Conservation (phyloP, 139 green algal species). For the Desmodesmus armatus region DNA sequence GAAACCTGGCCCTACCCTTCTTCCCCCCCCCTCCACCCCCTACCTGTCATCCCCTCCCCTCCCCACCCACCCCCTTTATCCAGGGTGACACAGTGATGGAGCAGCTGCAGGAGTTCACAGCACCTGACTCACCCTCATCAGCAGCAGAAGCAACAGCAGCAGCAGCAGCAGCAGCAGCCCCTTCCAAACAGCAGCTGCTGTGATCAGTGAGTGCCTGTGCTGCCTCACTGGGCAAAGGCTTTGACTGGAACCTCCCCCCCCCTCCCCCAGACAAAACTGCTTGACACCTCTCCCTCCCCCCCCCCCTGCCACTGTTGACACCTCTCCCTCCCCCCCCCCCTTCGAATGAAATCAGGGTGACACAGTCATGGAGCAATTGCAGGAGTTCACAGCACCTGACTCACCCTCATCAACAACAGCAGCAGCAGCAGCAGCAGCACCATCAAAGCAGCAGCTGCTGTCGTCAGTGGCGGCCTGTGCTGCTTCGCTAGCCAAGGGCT, state of each 20-base stretch:
- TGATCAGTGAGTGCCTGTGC: too few species aligned
- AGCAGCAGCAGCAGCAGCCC: background rate
- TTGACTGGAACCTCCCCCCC: too few species aligned
- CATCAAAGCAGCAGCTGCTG: background rate
- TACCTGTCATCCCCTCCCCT: background rate
- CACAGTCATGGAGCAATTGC: slow-evolving; percentile 12
- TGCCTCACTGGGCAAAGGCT: too few species aligned
- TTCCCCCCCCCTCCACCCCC: background rate
- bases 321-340: background rate
- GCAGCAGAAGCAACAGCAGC: background rate
- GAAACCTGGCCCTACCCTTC: too few species aligned
- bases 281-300: too few species aligned
- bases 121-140: background rate
- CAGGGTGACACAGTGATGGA: background rate
- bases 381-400: slow-evolving; percentile 10
- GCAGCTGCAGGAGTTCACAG: background rate
- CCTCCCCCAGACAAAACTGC: too few species aligned
- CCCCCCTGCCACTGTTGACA: background rate
- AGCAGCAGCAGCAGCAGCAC: slow-evolving; percentile 1
- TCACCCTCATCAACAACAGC: background rate
- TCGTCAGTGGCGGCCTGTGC: slow-evolving; percentile 15
- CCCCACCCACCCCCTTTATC: too few species aligned
- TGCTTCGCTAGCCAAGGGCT: slow-evolving; percentile 50
- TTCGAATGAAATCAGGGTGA: too few species aligned
- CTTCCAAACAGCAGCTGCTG: background rate